These are phyloP conservation scores for Backusella psychrophila DNA, from an alignment of 192 early-diverging fungal genomes.

Conservation along the genomic window DNA sequence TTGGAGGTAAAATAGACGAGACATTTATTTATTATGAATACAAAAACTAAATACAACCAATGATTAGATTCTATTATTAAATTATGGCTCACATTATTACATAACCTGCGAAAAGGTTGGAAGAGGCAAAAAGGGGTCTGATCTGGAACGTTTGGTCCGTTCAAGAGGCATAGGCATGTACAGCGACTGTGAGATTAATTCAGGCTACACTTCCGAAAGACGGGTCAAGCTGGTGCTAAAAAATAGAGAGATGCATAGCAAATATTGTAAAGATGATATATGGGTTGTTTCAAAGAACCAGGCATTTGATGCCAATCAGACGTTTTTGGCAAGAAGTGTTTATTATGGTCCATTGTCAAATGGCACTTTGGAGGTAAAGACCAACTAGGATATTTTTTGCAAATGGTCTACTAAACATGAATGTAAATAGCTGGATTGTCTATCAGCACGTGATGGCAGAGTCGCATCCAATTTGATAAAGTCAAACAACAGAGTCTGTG, in stretches of 20 bases:
- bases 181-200: slow-evolving; percentile 5
- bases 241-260: slow-evolving; percentile 42
- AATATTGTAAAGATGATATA: slow-evolving; percentile 47
- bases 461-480: slow-evolving; percentile 24
- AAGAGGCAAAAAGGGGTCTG: slow-evolving; percentile 13
- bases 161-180: slow-evolving; percentile 29
- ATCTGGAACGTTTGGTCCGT: slow-evolving; percentile 18
- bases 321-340: slow-evolving; percentile 45
- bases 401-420: no score
- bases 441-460: slow-evolving; percentile 38
- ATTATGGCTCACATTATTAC: slow-evolving; percentile 15
- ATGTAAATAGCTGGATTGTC: slow-evolving; percentile 34
- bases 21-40: neutral
- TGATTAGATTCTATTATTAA: slow-evolving; percentile 26
- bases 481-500: slow-evolving; percentile 24
- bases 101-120: slow-evolving; percentile 10
- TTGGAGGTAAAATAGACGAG: slow-evolving; percentile 27
- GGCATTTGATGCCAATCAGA: slow-evolving; percentile 38
- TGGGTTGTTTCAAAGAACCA: slow-evolving; percentile 45
- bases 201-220: slow-evolving; percentile 10
- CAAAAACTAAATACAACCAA: neutral
- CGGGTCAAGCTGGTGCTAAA: slow-evolving; percentile 32
- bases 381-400: neutral
- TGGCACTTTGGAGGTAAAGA: slow-evolving; percentile 36
- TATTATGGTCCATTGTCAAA: slow-evolving; percentile 46